Evolutionary conservation across 78 protist species (phyloP).

Genomic region (Acrasis kona): DNA sequence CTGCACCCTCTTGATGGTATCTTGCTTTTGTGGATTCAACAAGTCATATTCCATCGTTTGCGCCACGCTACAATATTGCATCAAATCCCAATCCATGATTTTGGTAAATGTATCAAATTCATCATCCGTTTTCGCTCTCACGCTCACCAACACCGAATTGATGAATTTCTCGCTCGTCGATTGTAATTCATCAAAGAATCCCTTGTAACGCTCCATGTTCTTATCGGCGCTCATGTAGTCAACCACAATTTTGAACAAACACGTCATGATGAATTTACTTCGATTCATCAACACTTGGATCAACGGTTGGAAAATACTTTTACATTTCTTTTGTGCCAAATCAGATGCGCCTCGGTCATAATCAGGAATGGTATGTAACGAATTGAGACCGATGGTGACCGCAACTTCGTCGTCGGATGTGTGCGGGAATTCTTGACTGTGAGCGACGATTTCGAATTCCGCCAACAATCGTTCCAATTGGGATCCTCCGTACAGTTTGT

Average conservation of each 20-base stretch:
- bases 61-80: neutral
- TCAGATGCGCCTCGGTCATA: slow-evolving; percentile 51
- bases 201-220: neutral
- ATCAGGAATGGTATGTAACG: slow-evolving; percentile 45
- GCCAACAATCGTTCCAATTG: slow-evolving; percentile 51
- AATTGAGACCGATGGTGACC: slow-evolving; percentile 47
- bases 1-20: slow-evolving; percentile 46
- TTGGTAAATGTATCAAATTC: slow-evolving; percentile 62
- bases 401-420: slow-evolving; percentile 63
- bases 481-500: slow-evolving; percentile 57
- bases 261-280: neutral
- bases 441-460: slow-evolving; percentile 60
- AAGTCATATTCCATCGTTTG: slow-evolving; percentile 34
- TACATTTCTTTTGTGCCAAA: slow-evolving; percentile 43
- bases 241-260: neutral
- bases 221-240: neutral
- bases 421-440: slow-evolving; percentile 51
- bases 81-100: slow-evolving; percentile 58
- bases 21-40: slow-evolving; percentile 37
- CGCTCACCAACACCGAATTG: slow-evolving; percentile 27
- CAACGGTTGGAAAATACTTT: neutral
- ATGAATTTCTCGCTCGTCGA: slow-evolving; percentile 20
- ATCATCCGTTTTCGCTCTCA: slow-evolving; percentile 25
- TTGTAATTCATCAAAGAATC: neutral
- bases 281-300: neutral